Conservation (phyloP, 495 filamentous ascomycete genomes). For the Neohortaea acidophila region DNA sequence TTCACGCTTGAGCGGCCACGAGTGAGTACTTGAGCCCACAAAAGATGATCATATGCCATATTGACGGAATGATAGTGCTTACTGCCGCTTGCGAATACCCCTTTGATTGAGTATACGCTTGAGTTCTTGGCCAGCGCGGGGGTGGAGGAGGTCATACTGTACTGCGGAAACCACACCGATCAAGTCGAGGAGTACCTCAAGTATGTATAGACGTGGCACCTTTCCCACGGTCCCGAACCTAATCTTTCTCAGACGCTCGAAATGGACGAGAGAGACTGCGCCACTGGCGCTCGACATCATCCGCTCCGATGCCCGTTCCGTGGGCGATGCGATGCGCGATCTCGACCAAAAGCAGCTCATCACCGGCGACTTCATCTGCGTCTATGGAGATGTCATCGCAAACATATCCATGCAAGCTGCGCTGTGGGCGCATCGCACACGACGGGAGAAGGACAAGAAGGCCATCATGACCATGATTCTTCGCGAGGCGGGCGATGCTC, state of each 20-base stretch:
- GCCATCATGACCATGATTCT: constrained; percentile 98
- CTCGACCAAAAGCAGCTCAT: constrained; percentile 77
- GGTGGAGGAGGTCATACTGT: constrained; percentile 81
- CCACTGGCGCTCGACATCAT: constrained; percentile 81
- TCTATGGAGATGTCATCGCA: constrained; percentile 87
- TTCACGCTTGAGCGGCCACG: constrained; percentile 80
- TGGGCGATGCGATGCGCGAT: constrained; percentile 91
- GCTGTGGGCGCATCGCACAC: constrained; percentile 62
- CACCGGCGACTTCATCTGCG: constrained; percentile 76
- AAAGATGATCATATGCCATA: constrained; percentile 4
- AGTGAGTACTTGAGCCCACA: constrained; percentile 47
- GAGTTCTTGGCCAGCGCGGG: constrained; percentile 92
- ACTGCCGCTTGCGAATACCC: constrained; percentile 80
- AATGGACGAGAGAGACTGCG: constrained; percentile 55
- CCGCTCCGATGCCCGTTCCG: constrained; percentile 70
- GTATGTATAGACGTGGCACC: constrained; percentile 21
- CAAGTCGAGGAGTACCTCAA: constrained; percentile 74
- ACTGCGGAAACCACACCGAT: constrained; percentile 79
- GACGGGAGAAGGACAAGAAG: constrained; percentile 73
- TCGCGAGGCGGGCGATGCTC: constrained; percentile 55
- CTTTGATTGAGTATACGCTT: constrained; percentile 92
- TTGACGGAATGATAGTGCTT: constrained; percentile 51
- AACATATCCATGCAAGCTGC: constrained; percentile 71
- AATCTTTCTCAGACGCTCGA: constrained; percentile 29
- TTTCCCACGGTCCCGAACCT: background rate